These are phyloP conservation scores for Mucor saturninus DNA, from an alignment of 371 early-diverging fungal species.

Conservation along the genomic window DNA sequence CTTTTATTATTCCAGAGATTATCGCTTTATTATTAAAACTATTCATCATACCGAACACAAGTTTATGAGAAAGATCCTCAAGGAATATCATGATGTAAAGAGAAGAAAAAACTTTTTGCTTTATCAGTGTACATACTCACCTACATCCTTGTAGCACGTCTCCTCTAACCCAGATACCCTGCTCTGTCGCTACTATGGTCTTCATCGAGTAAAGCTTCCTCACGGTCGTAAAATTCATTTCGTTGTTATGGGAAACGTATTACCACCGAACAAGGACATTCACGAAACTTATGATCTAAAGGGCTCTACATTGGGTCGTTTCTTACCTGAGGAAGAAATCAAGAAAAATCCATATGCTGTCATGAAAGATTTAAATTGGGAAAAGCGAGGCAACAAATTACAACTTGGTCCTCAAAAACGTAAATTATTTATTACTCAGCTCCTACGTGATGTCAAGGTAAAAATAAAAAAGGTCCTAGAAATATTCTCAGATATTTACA, in stretches of 20 bases:
- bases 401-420: constrained; percentile 84
- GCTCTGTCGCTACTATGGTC: constrained; percentile 91
- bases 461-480: neutral
- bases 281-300: constrained; percentile 93
- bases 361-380: constrained; percentile 95
- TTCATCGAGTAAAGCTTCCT: constrained; percentile 95
- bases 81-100: constrained; percentile 79
- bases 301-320: constrained; percentile 82
- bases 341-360: constrained; percentile 79
- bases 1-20: constrained; percentile 97
- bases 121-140: neutral
- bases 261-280: constrained; percentile 94
- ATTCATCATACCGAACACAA: constrained; percentile 93
- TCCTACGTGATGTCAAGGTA: constrained; percentile 78
- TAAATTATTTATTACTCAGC: constrained; percentile 77
- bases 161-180: constrained; percentile 90
- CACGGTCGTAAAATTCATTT: constrained; percentile 93
- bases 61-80: constrained; percentile 85
- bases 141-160: constrained; percentile 69
- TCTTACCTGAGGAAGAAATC: constrained; percentile 73
- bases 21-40: constrained; percentile 97
- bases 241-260: constrained; percentile 95
- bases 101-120: neutral
- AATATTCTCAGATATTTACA: neutral
- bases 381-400: constrained; percentile 70